Conservation (phyloP, 2,329 filamentous ascomycete genomes). For the Colletotrichum tabaci region DNA sequence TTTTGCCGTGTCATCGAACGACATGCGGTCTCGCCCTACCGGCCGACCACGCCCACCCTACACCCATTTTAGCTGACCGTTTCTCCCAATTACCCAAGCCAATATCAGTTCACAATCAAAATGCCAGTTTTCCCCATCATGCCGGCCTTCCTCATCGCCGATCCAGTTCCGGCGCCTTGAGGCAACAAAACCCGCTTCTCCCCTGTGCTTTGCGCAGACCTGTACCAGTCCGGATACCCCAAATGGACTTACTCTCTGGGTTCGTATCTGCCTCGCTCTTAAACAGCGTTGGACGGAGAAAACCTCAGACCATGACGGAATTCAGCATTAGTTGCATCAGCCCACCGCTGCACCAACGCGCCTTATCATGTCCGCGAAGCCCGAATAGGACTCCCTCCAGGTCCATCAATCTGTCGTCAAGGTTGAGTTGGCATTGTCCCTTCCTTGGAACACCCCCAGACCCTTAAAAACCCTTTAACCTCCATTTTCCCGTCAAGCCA, state of each 20-base stretch:
- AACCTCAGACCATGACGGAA: no score
- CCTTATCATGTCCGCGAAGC: background rate
- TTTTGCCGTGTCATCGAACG: slow-evolving; percentile 54
- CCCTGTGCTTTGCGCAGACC: background rate
- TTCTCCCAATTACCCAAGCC: slow-evolving; percentile 4
- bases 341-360: background rate
- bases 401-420: background rate
- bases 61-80: slow-evolving; percentile 1
- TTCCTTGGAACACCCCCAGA: background rate
- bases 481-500: background rate
- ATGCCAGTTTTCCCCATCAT: background rate
- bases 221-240: no score
- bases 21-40: background rate
- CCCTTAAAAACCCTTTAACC: slow-evolving; percentile 9
- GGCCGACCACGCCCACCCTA: background rate
- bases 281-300: background rate
- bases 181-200: background rate
- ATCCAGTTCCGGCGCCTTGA: background rate
- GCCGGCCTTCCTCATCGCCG: slow-evolving; percentile 27
- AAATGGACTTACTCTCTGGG: no score
- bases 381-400: background rate
- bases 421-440: background rate
- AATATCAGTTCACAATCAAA: slow-evolving; percentile 7
- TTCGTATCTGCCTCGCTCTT: background rate
- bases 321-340: background rate